phyloP scores from a whole-genome alignment of 306 rosid species.

The Casuarina glauca region DNA sequence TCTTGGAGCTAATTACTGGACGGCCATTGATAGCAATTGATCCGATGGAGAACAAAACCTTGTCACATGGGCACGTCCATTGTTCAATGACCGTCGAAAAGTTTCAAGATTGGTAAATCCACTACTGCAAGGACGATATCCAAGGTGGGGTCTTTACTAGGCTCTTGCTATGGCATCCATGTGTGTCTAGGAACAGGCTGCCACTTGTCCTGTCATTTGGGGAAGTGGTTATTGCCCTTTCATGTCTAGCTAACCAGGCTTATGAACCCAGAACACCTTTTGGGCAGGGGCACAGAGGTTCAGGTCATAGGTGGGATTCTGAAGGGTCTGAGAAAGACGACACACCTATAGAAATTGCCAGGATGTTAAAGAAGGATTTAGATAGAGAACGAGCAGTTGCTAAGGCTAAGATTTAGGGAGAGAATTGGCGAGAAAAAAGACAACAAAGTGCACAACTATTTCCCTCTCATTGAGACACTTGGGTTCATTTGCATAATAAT shows the following conservation, averaged over 20 bases:
- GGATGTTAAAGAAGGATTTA: conserved; percentile 32
- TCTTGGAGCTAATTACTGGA: conserved; percentile 85
- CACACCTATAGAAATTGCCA: conserved; percentile 73
- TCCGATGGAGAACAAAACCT: conserved; percentile 93
- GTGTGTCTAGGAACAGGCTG: conserved; percentile 92
- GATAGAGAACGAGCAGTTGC: conserved; percentile 89
- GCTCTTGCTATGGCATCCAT: conserved; percentile 93
- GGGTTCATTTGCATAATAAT: too few relatives aligned
- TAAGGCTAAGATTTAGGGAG: conserved; percentile 95
- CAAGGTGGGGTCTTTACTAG: conserved; percentile 84
- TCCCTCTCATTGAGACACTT: too few relatives aligned
- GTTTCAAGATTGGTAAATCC: conserved; percentile 84
- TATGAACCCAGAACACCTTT: conserved; percentile 54
- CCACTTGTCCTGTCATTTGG: conserved; percentile 87
- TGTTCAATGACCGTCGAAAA: conserved; percentile 82
- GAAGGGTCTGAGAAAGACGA: conserved; percentile 88
- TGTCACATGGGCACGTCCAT: conserved; percentile 84
- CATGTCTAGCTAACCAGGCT: conserved; percentile 79
- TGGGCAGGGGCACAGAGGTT: conserved; percentile 55
- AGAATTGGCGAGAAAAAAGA: conserved; percentile 82
- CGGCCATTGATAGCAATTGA: conserved; percentile 69
- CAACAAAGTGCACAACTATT: conserved; percentile 43
- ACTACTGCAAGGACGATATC: conserved; percentile 74
- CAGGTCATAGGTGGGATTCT: conserved; percentile 69
- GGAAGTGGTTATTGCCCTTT: conserved; percentile 88